Conservation (phyloP, 1,284 basidiomycete species). For the Mrakiaceae sp. region DNA sequence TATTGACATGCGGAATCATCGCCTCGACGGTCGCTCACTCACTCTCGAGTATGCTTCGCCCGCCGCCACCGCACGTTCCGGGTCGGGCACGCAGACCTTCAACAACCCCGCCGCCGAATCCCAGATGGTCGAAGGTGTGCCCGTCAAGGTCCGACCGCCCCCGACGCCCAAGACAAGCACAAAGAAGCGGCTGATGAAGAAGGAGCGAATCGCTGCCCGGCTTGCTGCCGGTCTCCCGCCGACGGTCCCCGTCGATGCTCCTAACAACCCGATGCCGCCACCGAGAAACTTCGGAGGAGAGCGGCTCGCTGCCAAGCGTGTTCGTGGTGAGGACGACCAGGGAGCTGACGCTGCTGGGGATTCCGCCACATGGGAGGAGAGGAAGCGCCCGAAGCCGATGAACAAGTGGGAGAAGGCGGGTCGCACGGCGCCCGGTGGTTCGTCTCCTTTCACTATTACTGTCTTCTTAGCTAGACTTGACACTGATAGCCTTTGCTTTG, state of each 20-base stretch:
- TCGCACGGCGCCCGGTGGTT: conserved; percentile 60
- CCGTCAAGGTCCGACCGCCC: not conserved
- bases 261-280: conserved; percentile 11
- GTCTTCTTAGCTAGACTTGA: no score
- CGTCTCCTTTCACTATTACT: no score
- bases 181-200: conserved; percentile 19
- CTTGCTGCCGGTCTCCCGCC: conserved; percentile 11
- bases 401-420: conserved; percentile 33
- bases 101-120: conserved; percentile 16
- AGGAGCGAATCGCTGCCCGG: conserved; percentile 25
- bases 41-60: conserved; percentile 35
- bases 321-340: conserved; percentile 7
- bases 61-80: conserved; percentile 28
- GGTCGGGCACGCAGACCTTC: conserved; percentile 18
- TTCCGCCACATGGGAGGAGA: conserved; percentile 28
- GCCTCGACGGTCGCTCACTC: conserved; percentile 69
- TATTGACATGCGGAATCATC: conserved; percentile 71
- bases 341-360: conserved; percentile 9
- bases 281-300: conserved; percentile 10
- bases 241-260: conserved; percentile 8
- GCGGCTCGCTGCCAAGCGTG: conserved; percentile 2
- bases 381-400: conserved; percentile 19
- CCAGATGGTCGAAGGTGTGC: conserved; percentile 4
- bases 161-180: conserved; percentile 5
- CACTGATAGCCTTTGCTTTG: no score